phyloP scores from a whole-genome alignment of 1,139 yeast genomes.

The Pichia sp. region DNA sequence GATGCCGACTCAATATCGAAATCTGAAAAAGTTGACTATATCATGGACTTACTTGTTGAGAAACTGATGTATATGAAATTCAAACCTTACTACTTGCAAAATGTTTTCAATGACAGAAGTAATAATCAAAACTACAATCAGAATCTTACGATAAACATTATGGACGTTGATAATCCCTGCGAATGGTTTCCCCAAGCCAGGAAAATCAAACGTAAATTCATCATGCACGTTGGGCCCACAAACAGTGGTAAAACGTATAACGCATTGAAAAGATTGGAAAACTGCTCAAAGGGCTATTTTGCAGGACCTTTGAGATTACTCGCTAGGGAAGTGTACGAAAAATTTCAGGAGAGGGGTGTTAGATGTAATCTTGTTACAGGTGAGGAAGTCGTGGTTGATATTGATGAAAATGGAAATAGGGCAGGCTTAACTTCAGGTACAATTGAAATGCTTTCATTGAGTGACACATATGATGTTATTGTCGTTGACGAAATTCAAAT shows the following conservation, averaged over 20 bases:
- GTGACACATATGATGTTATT: constrained; percentile 71
- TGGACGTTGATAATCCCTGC: constrained; percentile 66
- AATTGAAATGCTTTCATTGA: constrained; percentile 82
- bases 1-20: background rate
- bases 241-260: constrained; percentile 93
- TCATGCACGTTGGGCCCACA: constrained; percentile 96
- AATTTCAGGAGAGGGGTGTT: constrained; percentile 60
- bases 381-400: constrained; percentile 76
- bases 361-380: constrained; percentile 88
- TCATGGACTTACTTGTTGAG: constrained; percentile 24
- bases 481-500: constrained; percentile 95
- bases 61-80: constrained; percentile 28
- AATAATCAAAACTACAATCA: constrained; percentile 31
- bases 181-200: constrained; percentile 91
- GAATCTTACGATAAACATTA: constrained; percentile 32
- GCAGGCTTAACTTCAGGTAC: constrained; percentile 84
- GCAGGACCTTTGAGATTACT: constrained; percentile 91
- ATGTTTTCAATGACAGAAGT: constrained; percentile 27
- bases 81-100: constrained; percentile 29
- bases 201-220: constrained; percentile 67
- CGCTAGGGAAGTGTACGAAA: constrained; percentile 87
- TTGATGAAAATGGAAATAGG: constrained; percentile 63
- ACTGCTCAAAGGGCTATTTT: constrained; percentile 78
- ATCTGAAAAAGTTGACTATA: background rate
- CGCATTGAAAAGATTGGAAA: constrained; percentile 65